Base-by-base conservation (phyloP, 345 rosid species). In the Durio zibethinus region DNA sequence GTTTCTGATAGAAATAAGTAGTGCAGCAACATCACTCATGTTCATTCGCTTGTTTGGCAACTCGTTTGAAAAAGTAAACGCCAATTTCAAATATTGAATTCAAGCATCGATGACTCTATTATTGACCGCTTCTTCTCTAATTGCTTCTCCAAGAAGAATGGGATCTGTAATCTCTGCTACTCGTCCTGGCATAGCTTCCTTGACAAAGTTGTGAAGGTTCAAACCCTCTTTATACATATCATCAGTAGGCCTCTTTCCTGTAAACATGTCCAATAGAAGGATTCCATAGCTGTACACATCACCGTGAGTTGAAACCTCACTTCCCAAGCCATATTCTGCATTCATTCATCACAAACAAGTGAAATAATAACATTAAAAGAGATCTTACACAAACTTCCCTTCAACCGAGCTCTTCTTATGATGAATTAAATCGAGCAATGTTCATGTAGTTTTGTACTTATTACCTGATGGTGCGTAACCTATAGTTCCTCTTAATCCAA, bases 261-360 rank as follows among this genome's bases (percentile, higher is more conserved):
- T 80, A 47, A 83, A 77, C 72, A 80, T 42, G 79, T 83, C 80
- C 5, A 80, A 18, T 43, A 80, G 21, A 15, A 83, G 48, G n/a
- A 80, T 74, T 5, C 81, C 85, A 33, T 15, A 83, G 23, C 82
- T 77, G 20, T 80, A 77, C n/a, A 83, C 56, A 69, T 83, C 79
- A 0, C 85, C 81, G 2, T 5, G 12, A 0, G 54, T 67, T 25
- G 83, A 73, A 1, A 62, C 81, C 21, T 7, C 43, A 4, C 73
- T 56, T 63, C 85, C 83, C 61, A 74, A 25, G 7, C 79, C 83
- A 61, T 83, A 80, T 48, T 83, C 83, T 80, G 73, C 29, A 57
- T 29, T 47, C 52, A 47, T 12, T 31, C 38, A 31, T 23, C 14
- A 62, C 64, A n/a, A 16, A 40, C 8, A 40, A 40, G 10, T 6